These are phyloP conservation scores for Grosmannia clavigera DNA, from an alignment of 2,329 filamentous ascomycete genomes.

Conservation along the genomic window DNA sequence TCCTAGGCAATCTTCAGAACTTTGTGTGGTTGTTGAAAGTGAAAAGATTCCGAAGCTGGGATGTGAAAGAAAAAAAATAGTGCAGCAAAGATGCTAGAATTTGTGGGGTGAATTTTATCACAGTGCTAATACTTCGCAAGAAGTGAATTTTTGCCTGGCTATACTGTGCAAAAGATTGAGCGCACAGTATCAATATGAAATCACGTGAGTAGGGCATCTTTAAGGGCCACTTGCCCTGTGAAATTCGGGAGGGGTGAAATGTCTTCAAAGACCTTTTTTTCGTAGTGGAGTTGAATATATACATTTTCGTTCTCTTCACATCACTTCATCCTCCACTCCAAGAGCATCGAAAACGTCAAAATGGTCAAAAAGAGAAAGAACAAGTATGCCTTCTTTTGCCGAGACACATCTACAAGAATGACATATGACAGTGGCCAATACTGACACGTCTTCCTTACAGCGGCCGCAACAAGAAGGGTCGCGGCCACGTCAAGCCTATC, in stretches of 20 bases:
- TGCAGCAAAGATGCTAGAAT: background rate
- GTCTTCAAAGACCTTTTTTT: background rate
- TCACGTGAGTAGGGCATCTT: background rate
- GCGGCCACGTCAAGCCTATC: constrained; percentile 99
- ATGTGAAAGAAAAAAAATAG: constrained; percentile 1
- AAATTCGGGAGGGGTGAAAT: background rate
- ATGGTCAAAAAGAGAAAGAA: constrained; percentile 23
- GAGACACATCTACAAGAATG: background rate
- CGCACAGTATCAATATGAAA: background rate
- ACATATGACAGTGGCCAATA: background rate
- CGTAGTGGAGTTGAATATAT: background rate
- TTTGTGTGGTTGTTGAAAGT: constrained; percentile 7
- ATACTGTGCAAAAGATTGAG: background rate
- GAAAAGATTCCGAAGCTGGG: background rate
- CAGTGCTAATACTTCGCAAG: background rate
- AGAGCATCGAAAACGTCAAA: constrained; percentile 10
- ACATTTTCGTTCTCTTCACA: constrained; percentile 3
- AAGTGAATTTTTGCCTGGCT: too few species aligned
- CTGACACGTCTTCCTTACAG: constrained; percentile 31
- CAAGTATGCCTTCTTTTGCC: constrained; percentile 34
- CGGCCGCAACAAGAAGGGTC: constrained; percentile 99
- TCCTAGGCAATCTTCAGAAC: constrained; percentile 16
- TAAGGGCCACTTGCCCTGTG: constrained; percentile 1
- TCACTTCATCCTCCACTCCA: background rate
- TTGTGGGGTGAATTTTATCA: background rate